Conservation (phyloP, 768 basidiomycete species). For the Sporobolomyces roseus region DNA sequence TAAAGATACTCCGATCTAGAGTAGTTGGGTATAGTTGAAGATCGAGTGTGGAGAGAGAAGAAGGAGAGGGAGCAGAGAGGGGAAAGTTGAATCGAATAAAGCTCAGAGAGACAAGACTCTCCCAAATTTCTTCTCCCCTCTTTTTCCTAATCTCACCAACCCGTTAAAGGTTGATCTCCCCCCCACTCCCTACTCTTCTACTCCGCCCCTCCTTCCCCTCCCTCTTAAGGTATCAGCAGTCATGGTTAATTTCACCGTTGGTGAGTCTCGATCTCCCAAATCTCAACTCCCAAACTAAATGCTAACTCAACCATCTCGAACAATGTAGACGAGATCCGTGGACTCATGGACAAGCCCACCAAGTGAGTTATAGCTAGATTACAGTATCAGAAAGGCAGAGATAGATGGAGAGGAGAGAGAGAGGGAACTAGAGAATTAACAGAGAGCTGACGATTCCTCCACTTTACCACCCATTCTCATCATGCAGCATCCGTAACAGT, state of each 20-base stretch:
- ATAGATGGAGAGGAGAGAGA: too few relatives aligned
- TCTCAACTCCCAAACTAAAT: neutral
- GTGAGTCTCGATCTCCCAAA: conserved; percentile 7
- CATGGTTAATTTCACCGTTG: conserved; percentile 41
- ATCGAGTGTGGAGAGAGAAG: too few relatives aligned
- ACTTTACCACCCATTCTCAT: neutral
- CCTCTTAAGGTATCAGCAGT: conserved; percentile 11
- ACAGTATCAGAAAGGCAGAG: neutral
- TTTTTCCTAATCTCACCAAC: neutral
- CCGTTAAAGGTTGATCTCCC: conserved; percentile 5
- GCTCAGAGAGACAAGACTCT: neutral
- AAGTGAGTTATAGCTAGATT: conserved; percentile 8
- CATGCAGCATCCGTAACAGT: conserved; percentile 43
- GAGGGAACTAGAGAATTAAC: too few relatives aligned
- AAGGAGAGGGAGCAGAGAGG: neutral
- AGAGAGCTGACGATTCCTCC: conserved; percentile 13
- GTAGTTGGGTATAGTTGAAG: neutral
- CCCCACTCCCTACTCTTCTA: neutral
- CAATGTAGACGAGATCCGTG: conserved; percentile 49
- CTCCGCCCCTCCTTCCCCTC: conserved; percentile 10
- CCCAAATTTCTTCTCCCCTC: neutral
- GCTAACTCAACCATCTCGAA: neutral
- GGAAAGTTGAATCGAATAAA: neutral
- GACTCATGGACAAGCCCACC: conserved; percentile 47
- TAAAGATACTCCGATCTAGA: neutral